Evolutionary conservation across 345 rosid species (phyloP), one percentile per base, ranked within the genome.

Genomic region (Streptanthus diversifolius): DNA sequence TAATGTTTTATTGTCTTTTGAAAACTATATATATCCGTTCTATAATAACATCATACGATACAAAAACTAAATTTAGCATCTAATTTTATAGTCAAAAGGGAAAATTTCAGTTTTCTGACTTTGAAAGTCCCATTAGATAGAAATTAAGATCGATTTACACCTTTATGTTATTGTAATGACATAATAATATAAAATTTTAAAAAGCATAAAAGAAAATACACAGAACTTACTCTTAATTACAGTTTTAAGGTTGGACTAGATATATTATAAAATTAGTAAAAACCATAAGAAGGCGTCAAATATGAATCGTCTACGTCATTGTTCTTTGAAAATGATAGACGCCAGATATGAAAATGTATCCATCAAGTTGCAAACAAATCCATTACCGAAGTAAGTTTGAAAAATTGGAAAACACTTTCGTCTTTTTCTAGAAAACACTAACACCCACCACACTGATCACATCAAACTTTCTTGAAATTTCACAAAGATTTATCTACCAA

Each of bases 341-440:
- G 79, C 79, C 79, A 76, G 62, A 18, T 44, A 45, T 45, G 75
- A 75, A 75, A 68, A 61, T n/a, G 54, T 29, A 68, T 44, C 49
- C 13, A 53, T 52, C 74, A 68, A 75, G 57, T 68, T 75, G 74
- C 57, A 61, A 61, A 32, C 49, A 52, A 47, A 68, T 15, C 57
- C 74, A 68, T 33, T 43, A 41, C 14, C 24, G 15, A 60, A 59
- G 9, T 61, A 9, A 9, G 48, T 22, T 60, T 60, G 35, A 52
- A 68, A 68, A 24, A 3, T 3, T 30, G 63, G 63, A 51, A 60
- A 33, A 17, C 32, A 45, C 27, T 57, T 66, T 37, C 25, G n/a
- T 36, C 71, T 17, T 55, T 63, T 45, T 33, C 27, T 18, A 66
- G 44, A 21, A 65, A 52, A 53, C 51, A 37, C 30, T 48, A 36